Conservation (phyloP, 225 moss, liverwort and hornwort species). For the Pseudisothecium myosuroides region DNA sequence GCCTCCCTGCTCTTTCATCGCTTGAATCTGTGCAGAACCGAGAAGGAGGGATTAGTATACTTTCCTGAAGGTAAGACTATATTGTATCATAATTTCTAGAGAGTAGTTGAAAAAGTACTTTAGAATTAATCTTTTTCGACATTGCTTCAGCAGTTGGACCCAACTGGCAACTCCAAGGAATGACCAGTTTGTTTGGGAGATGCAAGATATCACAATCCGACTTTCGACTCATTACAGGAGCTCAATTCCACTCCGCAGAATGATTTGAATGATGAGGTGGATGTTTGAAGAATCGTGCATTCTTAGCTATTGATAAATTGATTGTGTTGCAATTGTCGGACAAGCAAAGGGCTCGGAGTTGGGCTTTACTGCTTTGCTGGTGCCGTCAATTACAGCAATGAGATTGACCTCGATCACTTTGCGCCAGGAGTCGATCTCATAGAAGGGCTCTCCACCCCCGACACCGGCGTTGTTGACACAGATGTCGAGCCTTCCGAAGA, state of each 20-base stretch:
- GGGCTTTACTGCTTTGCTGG: background rate
- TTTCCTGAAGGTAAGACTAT: no score
- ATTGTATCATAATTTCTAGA: background rate
- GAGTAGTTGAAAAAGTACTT: background rate
- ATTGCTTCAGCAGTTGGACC: background rate
- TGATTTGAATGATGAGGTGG: background rate
- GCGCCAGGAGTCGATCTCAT: constrained; percentile 34
- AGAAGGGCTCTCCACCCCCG: background rate
- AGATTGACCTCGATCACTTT: constrained; percentile 41
- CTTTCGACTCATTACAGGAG: background rate
- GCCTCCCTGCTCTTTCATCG: constrained; percentile 22
- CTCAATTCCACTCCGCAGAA: background rate
- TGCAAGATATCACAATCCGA: background rate
- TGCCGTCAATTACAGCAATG: constrained; percentile 56
- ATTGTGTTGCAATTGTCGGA: background rate
- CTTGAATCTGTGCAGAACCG: background rate
- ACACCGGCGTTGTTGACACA: constrained; percentile 61
- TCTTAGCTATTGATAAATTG: background rate
- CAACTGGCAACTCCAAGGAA: background rate
- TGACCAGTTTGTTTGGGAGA: background rate
- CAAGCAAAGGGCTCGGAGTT: background rate
- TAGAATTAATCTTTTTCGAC: no score
- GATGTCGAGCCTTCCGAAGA: constrained; percentile 50
- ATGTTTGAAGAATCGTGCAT: background rate
- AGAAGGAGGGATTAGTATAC: background rate